Evolutionary conservation across 495 filamentous ascomycete species (phyloP).

Genomic region (Lophiotrema nucula): DNA sequence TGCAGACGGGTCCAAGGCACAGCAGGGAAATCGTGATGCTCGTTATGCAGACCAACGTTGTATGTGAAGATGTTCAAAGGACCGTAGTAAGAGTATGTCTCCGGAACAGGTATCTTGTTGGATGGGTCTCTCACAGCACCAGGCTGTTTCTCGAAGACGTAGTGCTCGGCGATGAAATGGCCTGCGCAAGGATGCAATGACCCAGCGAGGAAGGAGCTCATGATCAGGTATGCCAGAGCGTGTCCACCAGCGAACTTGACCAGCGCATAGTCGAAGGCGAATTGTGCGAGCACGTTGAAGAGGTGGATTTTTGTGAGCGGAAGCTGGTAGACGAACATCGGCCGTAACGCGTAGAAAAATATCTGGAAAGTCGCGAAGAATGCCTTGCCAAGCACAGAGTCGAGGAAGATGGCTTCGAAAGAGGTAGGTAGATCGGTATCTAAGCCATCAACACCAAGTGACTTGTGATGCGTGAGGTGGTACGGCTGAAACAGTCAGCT

Average conservation of each 20-base stretch:
- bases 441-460: slow-evolving; percentile 91
- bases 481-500: slow-evolving; percentile 64
- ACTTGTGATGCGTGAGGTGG: slow-evolving; percentile 99
- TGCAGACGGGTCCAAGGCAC: slow-evolving; percentile 89
- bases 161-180: slow-evolving; percentile 99
- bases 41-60: slow-evolving; percentile 96
- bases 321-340: slow-evolving; percentile 89
- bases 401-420: slow-evolving; percentile 87
- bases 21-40: slow-evolving; percentile 98
- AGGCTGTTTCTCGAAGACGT: slow-evolving; percentile 77
- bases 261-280: slow-evolving; percentile 73
- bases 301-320: slow-evolving; percentile 84
- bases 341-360: slow-evolving; percentile 97
- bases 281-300: slow-evolving; percentile 73
- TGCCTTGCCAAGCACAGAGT: slow-evolving; percentile 94
- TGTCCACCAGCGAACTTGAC: slow-evolving; percentile 56
- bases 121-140: slow-evolving; percentile 58
- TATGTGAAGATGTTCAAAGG: slow-evolving; percentile 89
- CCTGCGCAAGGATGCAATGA: slow-evolving; percentile 91
- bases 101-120: slow-evolving; percentile 60
- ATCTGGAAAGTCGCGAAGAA: slow-evolving; percentile 99
- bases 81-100: slow-evolving; percentile 97
- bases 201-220: slow-evolving; percentile 89
- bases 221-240: slow-evolving; percentile 72
- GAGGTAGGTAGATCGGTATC: slow-evolving; percentile 95